phyloP scores from a whole-genome alignment of 164 flowering plant species.

The Vitis riparia region DNA sequence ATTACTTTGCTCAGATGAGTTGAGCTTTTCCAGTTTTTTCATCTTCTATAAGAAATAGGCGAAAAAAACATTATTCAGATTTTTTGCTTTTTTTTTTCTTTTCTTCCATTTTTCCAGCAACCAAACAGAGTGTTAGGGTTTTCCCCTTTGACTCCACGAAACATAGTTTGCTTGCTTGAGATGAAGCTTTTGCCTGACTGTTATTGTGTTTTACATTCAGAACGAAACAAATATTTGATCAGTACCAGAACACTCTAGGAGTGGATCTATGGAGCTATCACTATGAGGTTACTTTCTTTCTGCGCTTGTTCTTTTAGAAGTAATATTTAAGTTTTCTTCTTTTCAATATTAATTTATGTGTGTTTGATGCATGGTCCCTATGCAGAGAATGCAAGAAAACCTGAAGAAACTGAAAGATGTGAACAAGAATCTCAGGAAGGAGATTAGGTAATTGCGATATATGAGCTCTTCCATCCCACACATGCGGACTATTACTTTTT shows the following conservation, averaged over 20 bases:
- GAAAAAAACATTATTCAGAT: no score
- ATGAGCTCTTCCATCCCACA: no score
- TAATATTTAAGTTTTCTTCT: neutral
- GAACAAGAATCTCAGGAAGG: conserved; percentile 25
- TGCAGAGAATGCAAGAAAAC: conserved; percentile 36
- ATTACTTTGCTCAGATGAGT: no score
- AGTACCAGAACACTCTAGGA: conserved; percentile 25
- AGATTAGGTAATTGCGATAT: conserved; percentile 26
- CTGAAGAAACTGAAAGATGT: conserved; percentile 29
- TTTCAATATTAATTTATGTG: neutral
- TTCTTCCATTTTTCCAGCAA: no score
- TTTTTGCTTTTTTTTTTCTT: no score
- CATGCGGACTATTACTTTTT: no score
- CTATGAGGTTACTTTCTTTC: conserved; percentile 26
- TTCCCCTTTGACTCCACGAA: no score
- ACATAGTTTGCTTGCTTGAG: neutral
- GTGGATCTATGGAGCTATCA: conserved; percentile 41
- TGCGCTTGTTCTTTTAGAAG: neutral
- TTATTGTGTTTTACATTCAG: conserved; percentile 9
- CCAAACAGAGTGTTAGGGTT: no score
- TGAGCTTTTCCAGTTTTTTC: no score
- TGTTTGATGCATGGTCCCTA: neutral
- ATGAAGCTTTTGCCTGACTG: neutral
- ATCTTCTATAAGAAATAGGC: no score
- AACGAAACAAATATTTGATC: conserved; percentile 35